Conservation (phyloP, 1,139 yeast species). For the Pneumocystis canis region DNA sequence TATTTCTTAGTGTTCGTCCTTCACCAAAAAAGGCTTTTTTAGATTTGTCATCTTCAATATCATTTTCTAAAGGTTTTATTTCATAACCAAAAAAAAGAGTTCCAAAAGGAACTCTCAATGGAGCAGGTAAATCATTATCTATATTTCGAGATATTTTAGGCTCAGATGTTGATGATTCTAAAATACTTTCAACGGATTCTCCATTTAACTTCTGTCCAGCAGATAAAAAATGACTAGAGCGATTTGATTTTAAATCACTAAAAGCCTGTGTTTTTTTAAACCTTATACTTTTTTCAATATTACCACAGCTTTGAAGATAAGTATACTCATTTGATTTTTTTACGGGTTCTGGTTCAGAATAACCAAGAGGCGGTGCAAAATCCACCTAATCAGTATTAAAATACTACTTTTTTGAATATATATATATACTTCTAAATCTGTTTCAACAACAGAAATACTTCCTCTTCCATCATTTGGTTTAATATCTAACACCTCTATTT, state of each 20-base stretch:
- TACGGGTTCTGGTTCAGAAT: slow-evolving; percentile 54
- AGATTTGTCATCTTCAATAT: background rate
- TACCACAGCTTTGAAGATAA: slow-evolving; percentile 28
- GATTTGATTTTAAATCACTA: slow-evolving; percentile 12
- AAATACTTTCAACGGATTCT: slow-evolving; percentile 27
- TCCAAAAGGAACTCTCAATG: slow-evolving; percentile 62
- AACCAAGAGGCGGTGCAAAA: slow-evolving; percentile 97
- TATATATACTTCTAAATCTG: slow-evolving; percentile 40
- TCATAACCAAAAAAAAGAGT: slow-evolving; percentile 92
- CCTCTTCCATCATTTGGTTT: slow-evolving; percentile 53
- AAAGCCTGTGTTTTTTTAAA: slow-evolving; percentile 12
- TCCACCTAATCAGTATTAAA: slow-evolving; percentile 47
- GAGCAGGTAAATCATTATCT: slow-evolving; percentile 24
- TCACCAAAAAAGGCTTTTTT: background rate
- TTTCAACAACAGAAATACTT: slow-evolving; percentile 81
- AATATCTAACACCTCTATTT: slow-evolving; percentile 73
- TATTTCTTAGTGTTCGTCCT: background rate
- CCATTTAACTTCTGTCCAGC: slow-evolving; percentile 65
- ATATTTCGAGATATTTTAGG: slow-evolving; percentile 9
- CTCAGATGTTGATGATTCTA: slow-evolving; percentile 10
- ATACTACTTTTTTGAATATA: background rate
- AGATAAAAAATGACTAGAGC: slow-evolving; percentile 36
- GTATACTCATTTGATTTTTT: slow-evolving; percentile 14
- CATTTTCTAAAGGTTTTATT: slow-evolving; percentile 48
- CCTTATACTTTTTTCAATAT: slow-evolving; percentile 22